Percentiles rank a stretch among this genome's conserved stretches.
Evolutionary conservation across 257 asterid genomes (phyloP).

Genomic region (Fraxinus excelsior): DNA sequence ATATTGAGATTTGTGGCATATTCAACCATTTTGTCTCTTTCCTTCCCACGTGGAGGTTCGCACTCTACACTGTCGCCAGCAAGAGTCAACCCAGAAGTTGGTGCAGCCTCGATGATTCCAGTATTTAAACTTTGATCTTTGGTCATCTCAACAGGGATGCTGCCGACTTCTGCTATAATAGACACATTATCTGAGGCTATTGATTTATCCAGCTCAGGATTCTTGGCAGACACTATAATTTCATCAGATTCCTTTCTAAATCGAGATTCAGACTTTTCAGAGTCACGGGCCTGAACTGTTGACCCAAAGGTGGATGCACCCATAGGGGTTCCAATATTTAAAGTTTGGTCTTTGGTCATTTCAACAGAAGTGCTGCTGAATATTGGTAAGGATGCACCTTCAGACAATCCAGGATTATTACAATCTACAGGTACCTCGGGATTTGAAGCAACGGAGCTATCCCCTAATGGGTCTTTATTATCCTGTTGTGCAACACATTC

Average conservation of each 20-base stretch:
- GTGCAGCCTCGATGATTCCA: slow-evolving; percentile 24
- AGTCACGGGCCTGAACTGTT: slow-evolving; percentile 24
- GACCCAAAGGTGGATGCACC: slow-evolving; percentile 27
- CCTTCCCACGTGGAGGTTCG: slow-evolving; percentile 26
- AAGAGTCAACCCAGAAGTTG: slow-evolving; percentile 29
- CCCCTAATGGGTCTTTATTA: slow-evolving; percentile 23
- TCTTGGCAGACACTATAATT: slow-evolving; percentile 15
- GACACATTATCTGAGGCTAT: slow-evolving; percentile 29
- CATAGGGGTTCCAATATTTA: slow-evolving; percentile 18
- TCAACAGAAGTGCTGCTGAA: slow-evolving; percentile 23
- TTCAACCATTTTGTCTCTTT: slow-evolving; percentile 24
- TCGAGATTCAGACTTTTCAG: slow-evolving; percentile 25
- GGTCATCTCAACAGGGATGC: not conserved
- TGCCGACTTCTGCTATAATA: slow-evolving; percentile 17
- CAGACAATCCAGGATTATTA: slow-evolving; percentile 29
- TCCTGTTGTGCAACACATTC: slow-evolving; percentile 26
- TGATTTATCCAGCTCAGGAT: slow-evolving; percentile 18
- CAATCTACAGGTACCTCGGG: slow-evolving; percentile 27
- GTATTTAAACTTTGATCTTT: slow-evolving; percentile 11
- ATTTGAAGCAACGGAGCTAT: slow-evolving; percentile 34
- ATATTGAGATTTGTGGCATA: slow-evolving; percentile 2
- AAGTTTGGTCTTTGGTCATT: slow-evolving; percentile 30
- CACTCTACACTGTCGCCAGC: slow-evolving; percentile 15
- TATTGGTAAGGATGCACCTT: slow-evolving; percentile 18
- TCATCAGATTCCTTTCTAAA: slow-evolving; percentile 24